phyloP scores from a whole-genome alignment of 2,329 filamentous ascomycete species.

The Cladosporium colombiae region DNA sequence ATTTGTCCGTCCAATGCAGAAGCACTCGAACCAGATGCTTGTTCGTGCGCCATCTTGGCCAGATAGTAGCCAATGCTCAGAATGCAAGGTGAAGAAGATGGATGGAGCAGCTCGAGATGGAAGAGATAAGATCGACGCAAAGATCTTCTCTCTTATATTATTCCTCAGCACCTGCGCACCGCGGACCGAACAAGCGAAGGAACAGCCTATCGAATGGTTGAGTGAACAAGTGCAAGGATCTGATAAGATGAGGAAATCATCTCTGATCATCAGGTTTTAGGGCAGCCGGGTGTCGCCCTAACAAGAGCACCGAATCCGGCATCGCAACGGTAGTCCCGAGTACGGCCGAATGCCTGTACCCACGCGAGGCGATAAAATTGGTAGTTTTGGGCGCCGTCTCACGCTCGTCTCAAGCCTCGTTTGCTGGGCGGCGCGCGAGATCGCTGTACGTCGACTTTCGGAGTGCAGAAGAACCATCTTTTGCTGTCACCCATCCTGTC shows the following conservation, averaged over 20 bases:
- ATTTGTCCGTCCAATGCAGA: background rate
- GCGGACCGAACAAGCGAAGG: background rate
- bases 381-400: background rate
- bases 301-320: background rate
- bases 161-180: background rate
- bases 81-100: background rate
- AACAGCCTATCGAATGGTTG: constrained; percentile 5
- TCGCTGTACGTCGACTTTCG: background rate
- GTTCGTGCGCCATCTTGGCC: background rate
- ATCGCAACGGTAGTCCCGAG: background rate
- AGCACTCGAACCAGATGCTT: background rate
- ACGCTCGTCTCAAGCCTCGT: background rate
- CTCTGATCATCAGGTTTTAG: background rate
- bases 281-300: background rate
- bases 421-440: background rate
- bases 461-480: background rate
- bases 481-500: background rate
- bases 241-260: constrained; percentile 11
- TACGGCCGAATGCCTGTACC: background rate
- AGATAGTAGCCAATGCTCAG: background rate
- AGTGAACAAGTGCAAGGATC: constrained; percentile 7
- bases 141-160: background rate
- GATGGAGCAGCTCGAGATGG: background rate
- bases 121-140: background rate
- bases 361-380: background rate